Evolutionary conservation across 2,329 filamentous ascomycete species (phyloP), one percentile per base, ranked within the genome.

Genomic region (Dothidotthia symphoricarpi): DNA sequence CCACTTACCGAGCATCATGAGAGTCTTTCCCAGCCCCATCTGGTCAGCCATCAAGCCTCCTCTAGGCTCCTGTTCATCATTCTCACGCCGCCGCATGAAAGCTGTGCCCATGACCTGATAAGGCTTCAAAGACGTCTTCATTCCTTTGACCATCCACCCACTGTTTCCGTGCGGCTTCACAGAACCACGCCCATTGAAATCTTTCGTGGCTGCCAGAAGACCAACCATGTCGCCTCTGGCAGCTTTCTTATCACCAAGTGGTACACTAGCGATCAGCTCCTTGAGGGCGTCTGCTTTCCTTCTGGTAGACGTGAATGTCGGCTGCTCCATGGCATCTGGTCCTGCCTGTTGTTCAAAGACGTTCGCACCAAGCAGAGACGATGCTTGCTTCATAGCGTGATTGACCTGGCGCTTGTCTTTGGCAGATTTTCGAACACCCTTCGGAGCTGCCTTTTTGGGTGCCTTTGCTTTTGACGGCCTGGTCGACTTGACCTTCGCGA

Each of bases 31-130:
- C 2, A 70, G 47, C 5, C 68, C 68, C 68, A 71, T 71, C 30
- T 67, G 59, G 40, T 71, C 68, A 0, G 68, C 67, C 28, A 71
- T 52, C 24, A 72, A 57, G 6, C 69, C 69, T 3, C 71, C 72
- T 11, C 33, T 53, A 0, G 71, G 76, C 22, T 56, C 38, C 0
- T 60, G 25, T 0, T 15, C 8, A 1, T 44, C 62, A 3, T 69
- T 62, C 51, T 83, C 80, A 3, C 75, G 68, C 3, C 60, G 50
- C 0, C 75, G 51, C 78, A 83, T 82, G 64, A 77, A 83, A 0
- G 70, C 66, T 0, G 66, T 68, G 0, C 72, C 76, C 0, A 75
- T 62, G 0, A 82, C 46, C 36, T 83, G 80, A 31, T 79, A 73
- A 8, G 57, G 50, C 39, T 70, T 70, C 1, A 82, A 51, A 0